Evolutionary conservation across 345 rosid genomes (phyloP).

Genomic region (Syzygium grande): DNA sequence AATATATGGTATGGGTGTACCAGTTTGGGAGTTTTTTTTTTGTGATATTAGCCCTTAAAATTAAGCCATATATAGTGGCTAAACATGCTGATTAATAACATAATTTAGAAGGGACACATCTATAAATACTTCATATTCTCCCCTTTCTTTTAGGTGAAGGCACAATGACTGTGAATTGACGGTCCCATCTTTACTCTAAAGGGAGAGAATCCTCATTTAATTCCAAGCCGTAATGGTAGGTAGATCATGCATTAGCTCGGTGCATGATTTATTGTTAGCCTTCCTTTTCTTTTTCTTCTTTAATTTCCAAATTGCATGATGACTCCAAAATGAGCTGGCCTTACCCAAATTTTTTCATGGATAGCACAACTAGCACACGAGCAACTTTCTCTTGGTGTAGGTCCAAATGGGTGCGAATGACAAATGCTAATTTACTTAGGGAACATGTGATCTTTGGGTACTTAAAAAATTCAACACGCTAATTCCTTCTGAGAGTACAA

Average conservation of each 20-base stretch:
- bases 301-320: background rate
- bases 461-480: background rate
- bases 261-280: background rate
- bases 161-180: background rate
- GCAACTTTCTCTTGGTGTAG: background rate
- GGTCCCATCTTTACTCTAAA: background rate
- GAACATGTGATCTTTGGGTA: background rate
- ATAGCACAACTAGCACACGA: background rate
- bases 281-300: background rate
- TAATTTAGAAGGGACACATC: background rate
- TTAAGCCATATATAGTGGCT: background rate
- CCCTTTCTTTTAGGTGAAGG: background rate
- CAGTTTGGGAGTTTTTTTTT: accelerated
- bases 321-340: background rate
- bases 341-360: background rate
- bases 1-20: accelerated
- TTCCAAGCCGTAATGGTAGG: background rate
- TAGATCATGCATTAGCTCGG: background rate
- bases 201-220: background rate
- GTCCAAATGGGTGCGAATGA: background rate
- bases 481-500: background rate
- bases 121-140: background rate
- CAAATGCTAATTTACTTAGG: background rate
- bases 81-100: background rate
- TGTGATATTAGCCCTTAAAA: background rate